phyloP scores from a whole-genome alignment of 805 yeast genomes.

The Candida oleophila region DNA sequence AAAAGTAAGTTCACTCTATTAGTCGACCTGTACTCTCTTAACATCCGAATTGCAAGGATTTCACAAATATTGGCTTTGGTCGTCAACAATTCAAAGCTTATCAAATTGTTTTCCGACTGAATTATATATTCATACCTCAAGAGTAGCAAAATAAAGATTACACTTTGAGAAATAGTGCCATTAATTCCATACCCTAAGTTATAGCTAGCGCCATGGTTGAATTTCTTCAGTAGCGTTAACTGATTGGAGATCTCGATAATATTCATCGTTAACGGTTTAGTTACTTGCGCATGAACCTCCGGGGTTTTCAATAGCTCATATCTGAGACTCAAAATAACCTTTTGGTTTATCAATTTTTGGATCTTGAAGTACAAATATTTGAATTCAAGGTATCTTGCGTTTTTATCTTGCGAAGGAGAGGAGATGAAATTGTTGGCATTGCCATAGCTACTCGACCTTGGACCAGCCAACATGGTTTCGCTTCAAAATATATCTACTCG shows the following conservation, averaged over 20 bases:
- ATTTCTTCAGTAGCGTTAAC: not conserved
- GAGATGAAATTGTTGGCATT: not conserved
- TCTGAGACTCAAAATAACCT: constrained; percentile 45
- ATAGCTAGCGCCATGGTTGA: not conserved
- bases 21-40: constrained; percentile 43
- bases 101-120: constrained; percentile 38
- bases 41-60: constrained; percentile 48
- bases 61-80: constrained; percentile 55
- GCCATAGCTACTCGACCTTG: constrained; percentile 9
- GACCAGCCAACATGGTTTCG: constrained; percentile 6
- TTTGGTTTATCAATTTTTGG: constrained; percentile 41
- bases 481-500: not conserved
- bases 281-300: constrained; percentile 45
- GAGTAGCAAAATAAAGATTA: constrained; percentile 32
- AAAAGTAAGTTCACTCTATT: constrained; percentile 47
- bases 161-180: constrained; percentile 10
- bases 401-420: constrained; percentile 11
- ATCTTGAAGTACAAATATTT: constrained; percentile 38
- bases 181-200: not conserved
- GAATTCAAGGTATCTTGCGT: constrained; percentile 31
- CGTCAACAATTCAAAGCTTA: constrained; percentile 32
- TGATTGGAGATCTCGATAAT: constrained; percentile 13
- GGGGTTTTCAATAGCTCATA: constrained; percentile 53
- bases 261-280: constrained; percentile 45
- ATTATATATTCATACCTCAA: constrained; percentile 38